A percentile compares a stretch with the other conserved stretches of the same genome.
Conservation (phyloP, 78 protist species). For the Speleostelium caveatum region DNA sequence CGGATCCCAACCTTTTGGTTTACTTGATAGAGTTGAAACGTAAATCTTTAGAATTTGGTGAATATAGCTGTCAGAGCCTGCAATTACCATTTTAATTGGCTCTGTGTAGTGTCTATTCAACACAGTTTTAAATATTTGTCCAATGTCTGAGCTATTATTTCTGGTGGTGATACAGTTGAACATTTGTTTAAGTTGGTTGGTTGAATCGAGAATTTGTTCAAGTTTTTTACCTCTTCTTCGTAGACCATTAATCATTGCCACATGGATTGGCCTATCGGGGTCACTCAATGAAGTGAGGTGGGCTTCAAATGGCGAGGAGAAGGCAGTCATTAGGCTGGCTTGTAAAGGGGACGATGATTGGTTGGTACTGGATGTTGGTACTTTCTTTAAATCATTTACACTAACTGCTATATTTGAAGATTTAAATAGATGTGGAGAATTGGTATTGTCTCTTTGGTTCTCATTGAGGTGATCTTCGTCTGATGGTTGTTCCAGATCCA, state of each 20-base stretch:
- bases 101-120: constrained; percentile 5
- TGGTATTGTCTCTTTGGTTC: neutral
- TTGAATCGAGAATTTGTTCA: constrained; percentile 16
- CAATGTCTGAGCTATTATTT: constrained; percentile 14
- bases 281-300: neutral
- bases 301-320: neutral
- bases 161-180: constrained; percentile 16
- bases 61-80: constrained; percentile 59
- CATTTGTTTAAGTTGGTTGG: neutral
- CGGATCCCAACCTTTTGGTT: constrained; percentile 76
- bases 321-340: neutral
- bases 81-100: constrained; percentile 22
- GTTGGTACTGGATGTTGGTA: neutral
- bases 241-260: constrained; percentile 24
- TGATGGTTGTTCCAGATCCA: neutral
- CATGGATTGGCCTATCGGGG: constrained; percentile 33
- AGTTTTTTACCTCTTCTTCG: constrained; percentile 55
- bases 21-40: constrained; percentile 22
- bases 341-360: constrained; percentile 12
- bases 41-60: constrained; percentile 13
- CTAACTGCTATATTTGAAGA: constrained; percentile 10
- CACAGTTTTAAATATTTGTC: constrained; percentile 1
- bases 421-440: neutral
- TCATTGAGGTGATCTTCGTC: neutral
- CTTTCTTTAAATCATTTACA: neutral